Base-by-base conservation (phyloP, 2,329 filamentous ascomycete genomes). In the Aspergillus nomiae region DNA sequence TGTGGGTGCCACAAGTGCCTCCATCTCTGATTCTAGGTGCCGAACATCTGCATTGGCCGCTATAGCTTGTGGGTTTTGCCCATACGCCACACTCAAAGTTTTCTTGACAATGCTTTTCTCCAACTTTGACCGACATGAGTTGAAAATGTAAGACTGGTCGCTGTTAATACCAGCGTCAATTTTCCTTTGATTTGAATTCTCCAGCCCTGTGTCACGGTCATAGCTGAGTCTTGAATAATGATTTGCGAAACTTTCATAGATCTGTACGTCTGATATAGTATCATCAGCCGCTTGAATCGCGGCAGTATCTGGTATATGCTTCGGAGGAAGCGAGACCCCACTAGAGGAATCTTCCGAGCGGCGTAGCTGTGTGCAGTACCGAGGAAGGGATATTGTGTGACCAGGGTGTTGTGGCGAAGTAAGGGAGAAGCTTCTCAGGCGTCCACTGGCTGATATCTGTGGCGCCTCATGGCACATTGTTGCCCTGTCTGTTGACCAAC, bases 401-500 rank as follows among this genome's bases (percentile, higher is more conserved):
- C 21, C 56, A 34, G 58, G 51, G 36, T 38, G 38, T 24, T 38
- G 53, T n/a, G 57, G 28, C 45, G 21, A 36, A 21, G 63, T 34
- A 21, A 62, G 56, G 26, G 68, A 70, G 26, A 58, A 58, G 32
- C 68, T 65, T 50, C 67, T 60, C 5, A 41, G 9, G n/a, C 63
- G 65, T 19, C 50, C 43, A 57, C 54, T 56, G 19, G 28, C 46
- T 11, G 54, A 50, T 38, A 45, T 32, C 41, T 60, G 59, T 30
- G 55, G 59, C 8, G 28, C 21, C n/a, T 66, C 67, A 53, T 65
- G 63, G 34, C 64, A 68, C 61, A 66, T 65, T 28, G 63, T 60
- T 53, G 58, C 60, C 45, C 61, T 61, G 46, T 58, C 59, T 24
- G 51, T 59, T 59, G 60, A 54, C 43, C 63, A 65, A 16, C 61